These are phyloP conservation scores for Myriosclerotinia curreyana DNA, from an alignment of 2,329 filamentous ascomycete species.

Conservation along the genomic window DNA sequence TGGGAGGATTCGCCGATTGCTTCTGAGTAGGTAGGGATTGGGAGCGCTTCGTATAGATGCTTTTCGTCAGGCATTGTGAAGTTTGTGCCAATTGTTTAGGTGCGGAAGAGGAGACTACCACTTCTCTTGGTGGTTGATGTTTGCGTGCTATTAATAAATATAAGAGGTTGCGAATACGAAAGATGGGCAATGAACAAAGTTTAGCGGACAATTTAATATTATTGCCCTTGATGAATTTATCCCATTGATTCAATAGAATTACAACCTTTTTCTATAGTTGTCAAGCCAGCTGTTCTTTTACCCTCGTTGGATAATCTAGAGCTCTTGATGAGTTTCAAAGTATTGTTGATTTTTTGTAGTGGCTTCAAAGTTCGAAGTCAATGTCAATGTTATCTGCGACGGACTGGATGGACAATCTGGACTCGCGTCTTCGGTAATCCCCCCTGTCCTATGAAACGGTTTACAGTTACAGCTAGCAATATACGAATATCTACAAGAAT, in stretches of 20 bases:
- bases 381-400: conserved; percentile 16
- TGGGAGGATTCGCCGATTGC: conserved; percentile 62
- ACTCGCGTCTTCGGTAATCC: conserved; percentile 22
- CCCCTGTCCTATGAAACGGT: conserved; percentile 12
- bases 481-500: neutral
- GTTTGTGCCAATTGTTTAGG: conserved; percentile 14
- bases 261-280: conserved; percentile 4
- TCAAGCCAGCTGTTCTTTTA: conserved; percentile 35
- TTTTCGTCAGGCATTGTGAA: conserved; percentile 49
- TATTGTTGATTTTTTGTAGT: conserved; percentile 26
- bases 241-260: neutral
- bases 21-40: conserved; percentile 83
- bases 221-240: neutral
- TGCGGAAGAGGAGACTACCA: neutral
- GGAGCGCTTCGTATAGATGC: conserved; percentile 57
- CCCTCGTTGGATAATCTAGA: conserved; percentile 25
- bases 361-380: conserved; percentile 19
- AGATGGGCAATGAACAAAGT: conserved; percentile 6
- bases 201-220: neutral
- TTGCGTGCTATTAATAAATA: conserved; percentile 4
- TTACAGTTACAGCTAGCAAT: neutral
- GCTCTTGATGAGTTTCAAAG: conserved; percentile 17
- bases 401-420: neutral
- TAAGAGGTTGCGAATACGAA: conserved; percentile 8
- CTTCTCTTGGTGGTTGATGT: conserved; percentile 16